Conservation (phyloP, 2,329 filamentous ascomycete species). For the Acephala macrosclerotiorum region DNA sequence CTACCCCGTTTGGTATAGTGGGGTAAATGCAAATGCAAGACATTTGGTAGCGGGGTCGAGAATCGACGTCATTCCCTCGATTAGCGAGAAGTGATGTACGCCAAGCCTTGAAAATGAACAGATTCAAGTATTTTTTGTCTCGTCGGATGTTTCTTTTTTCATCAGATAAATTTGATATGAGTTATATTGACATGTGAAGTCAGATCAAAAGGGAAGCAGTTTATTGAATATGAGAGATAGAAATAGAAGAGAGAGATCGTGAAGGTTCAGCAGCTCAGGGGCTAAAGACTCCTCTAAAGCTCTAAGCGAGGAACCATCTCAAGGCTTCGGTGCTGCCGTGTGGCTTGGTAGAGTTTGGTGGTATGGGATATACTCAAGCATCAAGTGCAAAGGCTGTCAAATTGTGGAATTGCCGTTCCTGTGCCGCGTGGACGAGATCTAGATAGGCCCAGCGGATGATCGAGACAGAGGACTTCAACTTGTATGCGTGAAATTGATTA, state of each 20-base stretch:
- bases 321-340: neutral
- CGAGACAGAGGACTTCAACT: too few species aligned
- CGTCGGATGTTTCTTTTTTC: neutral
- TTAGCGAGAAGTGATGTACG: conserved; percentile 12
- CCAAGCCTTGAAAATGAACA: neutral
- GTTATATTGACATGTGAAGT: conserved; percentile 3
- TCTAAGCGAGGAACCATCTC: neutral
- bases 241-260: neutral
- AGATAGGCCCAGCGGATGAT: too few species aligned
- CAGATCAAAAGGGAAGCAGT: neutral
- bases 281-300: neutral
- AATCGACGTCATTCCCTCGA: conserved; percentile 8
- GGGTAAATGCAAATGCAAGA: neutral
- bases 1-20: neutral
- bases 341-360: neutral
- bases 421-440: neutral
- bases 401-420: neutral
- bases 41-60: conserved; percentile 9
- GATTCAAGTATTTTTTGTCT: neutral
- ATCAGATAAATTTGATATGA: neutral
- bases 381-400: neutral
- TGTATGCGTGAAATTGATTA: too few species aligned
- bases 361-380: neutral
- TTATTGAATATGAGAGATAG: neutral
- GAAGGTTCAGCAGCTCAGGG: neutral